Conservation (phyloP, 2,329 filamentous ascomycete species). For the Fusarium coffeatum region DNA sequence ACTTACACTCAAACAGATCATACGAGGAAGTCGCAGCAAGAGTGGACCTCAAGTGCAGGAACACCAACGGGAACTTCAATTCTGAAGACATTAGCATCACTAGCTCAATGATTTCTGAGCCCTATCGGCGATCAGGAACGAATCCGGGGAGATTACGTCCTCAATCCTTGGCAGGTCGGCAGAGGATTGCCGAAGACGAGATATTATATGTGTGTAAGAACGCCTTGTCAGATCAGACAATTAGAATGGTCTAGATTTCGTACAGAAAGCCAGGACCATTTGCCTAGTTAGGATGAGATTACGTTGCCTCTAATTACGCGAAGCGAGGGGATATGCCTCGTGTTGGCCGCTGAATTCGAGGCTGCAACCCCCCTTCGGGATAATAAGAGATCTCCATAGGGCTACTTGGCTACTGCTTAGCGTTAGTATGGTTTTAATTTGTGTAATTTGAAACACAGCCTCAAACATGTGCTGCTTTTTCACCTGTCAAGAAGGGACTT, state of each 20-base stretch:
- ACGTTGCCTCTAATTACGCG: neutral
- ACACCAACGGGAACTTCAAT: neutral
- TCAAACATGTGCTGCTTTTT: neutral
- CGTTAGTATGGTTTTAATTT: neutral
- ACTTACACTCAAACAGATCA: neutral
- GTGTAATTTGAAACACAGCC: slow-evolving; percentile 3
- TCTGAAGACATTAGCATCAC: neutral
- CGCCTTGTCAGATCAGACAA: neutral
- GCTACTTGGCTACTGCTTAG: neutral
- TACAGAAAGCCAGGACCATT: neutral
- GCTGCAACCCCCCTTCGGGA: neutral
- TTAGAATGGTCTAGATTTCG: neutral
- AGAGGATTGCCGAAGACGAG: neutral
- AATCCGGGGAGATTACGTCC: neutral
- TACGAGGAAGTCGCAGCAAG: neutral
- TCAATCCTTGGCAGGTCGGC: neutral
- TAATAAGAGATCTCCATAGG: neutral
- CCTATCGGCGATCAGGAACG: neutral
- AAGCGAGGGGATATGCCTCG: neutral
- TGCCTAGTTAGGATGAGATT: neutral
- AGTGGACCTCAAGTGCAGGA: neutral
- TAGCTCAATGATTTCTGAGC: neutral
- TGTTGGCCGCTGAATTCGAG: neutral
- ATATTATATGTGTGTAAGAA: neutral
- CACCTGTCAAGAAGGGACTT: neutral